Evolutionary conservation across 2,329 filamentous ascomycete species (phyloP).

Genomic region (Microthyrium microscopicum): DNA sequence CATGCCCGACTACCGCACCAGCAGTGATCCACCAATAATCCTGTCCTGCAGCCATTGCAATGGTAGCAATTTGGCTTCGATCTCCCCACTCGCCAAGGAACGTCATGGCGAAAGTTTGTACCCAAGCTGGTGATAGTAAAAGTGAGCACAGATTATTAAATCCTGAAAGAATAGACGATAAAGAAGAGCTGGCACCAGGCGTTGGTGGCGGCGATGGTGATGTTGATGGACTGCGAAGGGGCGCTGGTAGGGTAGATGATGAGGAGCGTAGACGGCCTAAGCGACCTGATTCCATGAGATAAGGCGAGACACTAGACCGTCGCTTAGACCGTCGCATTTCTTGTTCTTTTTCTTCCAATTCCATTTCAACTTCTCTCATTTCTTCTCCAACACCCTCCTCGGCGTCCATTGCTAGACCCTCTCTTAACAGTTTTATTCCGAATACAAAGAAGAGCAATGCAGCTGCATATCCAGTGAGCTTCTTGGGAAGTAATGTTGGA

Average conservation of each 20-base stretch:
- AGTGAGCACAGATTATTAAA: slow-evolving; percentile 76
- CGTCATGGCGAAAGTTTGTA: slow-evolving; percentile 98
- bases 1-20: slow-evolving; percentile 74
- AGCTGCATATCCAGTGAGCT: slow-evolving; percentile 77
- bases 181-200: slow-evolving; percentile 27
- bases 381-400: slow-evolving; percentile 89
- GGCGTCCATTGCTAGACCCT: slow-evolving; percentile 76
- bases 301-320: slow-evolving; percentile 53
- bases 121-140: slow-evolving; percentile 88
- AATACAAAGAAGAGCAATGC: slow-evolving; percentile 79
- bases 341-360: slow-evolving; percentile 85
- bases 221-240: slow-evolving; percentile 61
- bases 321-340: slow-evolving; percentile 41
- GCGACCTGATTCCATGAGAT: slow-evolving; percentile 66
- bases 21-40: slow-evolving; percentile 98
- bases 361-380: slow-evolving; percentile 92
- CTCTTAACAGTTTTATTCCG: slow-evolving; percentile 64
- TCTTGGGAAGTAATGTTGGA: slow-evolving; percentile 74
- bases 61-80: slow-evolving; percentile 91
- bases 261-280: slow-evolving; percentile 52
- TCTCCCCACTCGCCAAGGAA: slow-evolving; percentile 98
- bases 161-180: slow-evolving; percentile 41
- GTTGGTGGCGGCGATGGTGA: slow-evolving; percentile 26
- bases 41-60: slow-evolving; percentile 95
- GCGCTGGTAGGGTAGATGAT: slow-evolving; percentile 55